These are phyloP conservation scores for Ballota nigra DNA, from an alignment of 257 asterid genomes.

Conservation along the genomic window DNA sequence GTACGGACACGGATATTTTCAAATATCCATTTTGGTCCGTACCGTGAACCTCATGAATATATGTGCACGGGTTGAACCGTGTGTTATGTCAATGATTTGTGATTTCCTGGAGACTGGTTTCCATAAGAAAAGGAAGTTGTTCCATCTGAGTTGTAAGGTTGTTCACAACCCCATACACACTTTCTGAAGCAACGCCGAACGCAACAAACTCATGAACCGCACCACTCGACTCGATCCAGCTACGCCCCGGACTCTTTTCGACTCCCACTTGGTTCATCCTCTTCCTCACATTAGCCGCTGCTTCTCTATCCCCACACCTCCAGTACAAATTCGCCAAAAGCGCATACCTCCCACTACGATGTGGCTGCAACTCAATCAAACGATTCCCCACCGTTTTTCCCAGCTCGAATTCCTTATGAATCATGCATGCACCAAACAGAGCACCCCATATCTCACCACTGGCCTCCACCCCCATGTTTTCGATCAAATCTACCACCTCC, in stretches of 20 bases:
- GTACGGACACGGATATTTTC: too few relatives aligned
- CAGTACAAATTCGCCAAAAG: constrained; percentile 48
- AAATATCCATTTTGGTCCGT: too few relatives aligned
- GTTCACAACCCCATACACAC: constrained; percentile 16
- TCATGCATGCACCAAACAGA: constrained; percentile 50
- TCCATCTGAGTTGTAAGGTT: constrained; percentile 23
- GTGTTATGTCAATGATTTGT: too few relatives aligned
- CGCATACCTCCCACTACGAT: constrained; percentile 39
- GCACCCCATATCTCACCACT: constrained; percentile 47
- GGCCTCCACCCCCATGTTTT: constrained; percentile 42
- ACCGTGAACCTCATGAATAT: too few relatives aligned
- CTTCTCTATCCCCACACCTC: constrained; percentile 33
- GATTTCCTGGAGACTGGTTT: background rate
- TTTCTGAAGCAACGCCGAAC: constrained; percentile 2
- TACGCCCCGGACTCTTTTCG: constrained; percentile 45
- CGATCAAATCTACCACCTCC: constrained; percentile 45
- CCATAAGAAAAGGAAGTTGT: constrained; percentile 7
- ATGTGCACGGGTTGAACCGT: too few relatives aligned
- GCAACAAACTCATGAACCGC: constrained; percentile 44
- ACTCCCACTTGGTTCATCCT: constrained; percentile 43
- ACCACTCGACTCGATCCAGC: constrained; percentile 52
- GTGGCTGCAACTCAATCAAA: constrained; percentile 38
- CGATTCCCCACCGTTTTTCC: constrained; percentile 41
- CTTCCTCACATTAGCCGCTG: constrained; percentile 39
- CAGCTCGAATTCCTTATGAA: constrained; percentile 41